Percentiles rank a stretch among this genome's conserved stretches.
Conservation (phyloP, 768 basidiomycete species). For the Termitomyces sp. region DNA sequence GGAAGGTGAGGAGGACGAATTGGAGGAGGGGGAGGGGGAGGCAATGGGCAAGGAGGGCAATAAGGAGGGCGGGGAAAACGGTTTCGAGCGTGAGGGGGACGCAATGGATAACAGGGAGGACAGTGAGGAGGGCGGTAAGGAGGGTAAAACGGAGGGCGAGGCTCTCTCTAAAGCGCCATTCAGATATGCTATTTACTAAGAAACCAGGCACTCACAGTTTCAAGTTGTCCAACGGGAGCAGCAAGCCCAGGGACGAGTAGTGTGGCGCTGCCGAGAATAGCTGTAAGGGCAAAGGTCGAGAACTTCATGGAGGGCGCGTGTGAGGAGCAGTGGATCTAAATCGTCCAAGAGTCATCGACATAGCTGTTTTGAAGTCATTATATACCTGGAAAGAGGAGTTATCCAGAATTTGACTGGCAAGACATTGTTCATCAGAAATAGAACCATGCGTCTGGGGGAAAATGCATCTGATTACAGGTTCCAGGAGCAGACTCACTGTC, state of each 20-base stretch:
- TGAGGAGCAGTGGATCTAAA: no score
- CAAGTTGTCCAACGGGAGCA: neutral
- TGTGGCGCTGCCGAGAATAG: constrained; percentile 3
- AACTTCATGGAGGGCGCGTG: neutral
- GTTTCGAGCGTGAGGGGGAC: neutral
- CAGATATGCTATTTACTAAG: neutral
- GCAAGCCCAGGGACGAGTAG: neutral
- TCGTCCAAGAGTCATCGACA: no score
- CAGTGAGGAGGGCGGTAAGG: neutral
- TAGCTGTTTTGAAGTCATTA: neutral
- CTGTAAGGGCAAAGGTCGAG: neutral
- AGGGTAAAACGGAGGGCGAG: neutral
- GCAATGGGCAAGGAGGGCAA: neutral
- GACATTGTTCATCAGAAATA: neutral
- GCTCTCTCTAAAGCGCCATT: neutral
- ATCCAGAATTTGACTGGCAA: neutral
- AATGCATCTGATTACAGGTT: neutral
- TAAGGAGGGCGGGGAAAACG: neutral
- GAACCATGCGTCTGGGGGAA: neutral
- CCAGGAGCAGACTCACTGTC: neutral
- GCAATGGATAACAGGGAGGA: neutral
- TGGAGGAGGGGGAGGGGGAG: neutral
- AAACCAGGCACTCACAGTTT: neutral
- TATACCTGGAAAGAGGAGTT: constrained; percentile 5
- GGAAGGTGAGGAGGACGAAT: neutral